Conservation (phyloP, 2,329 filamentous ascomycete species). For the Fusarium liriodendri region DNA sequence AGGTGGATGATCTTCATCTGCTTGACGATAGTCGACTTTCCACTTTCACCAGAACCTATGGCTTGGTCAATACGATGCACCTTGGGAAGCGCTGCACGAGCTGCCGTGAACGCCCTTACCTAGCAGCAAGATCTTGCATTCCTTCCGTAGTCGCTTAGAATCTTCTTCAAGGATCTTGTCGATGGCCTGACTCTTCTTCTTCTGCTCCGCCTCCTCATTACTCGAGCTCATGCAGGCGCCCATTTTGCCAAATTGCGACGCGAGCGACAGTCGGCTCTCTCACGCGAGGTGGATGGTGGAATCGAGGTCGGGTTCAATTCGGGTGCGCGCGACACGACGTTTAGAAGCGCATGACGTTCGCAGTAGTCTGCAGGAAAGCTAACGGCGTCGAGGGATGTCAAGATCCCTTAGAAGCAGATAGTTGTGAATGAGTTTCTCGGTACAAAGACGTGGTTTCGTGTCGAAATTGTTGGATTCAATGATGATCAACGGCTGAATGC, state of each 20-base stretch:
- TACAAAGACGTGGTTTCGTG: slow-evolving; percentile 2
- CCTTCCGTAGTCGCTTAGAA: slow-evolving; percentile 88
- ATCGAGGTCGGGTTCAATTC: slow-evolving; percentile 24
- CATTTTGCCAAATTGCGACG: slow-evolving; percentile 68
- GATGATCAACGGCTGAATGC: slow-evolving; percentile 21
- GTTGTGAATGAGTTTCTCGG: not conserved
- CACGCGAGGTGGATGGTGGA: slow-evolving; percentile 11
- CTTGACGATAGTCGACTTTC: slow-evolving; percentile 99
- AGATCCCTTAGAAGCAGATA: slow-evolving; percentile 4
- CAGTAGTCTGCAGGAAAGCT: slow-evolving; percentile 20
- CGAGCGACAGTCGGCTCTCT: slow-evolving; percentile 24
- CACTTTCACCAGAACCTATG: slow-evolving; percentile 94
- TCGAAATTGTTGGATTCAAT: not conserved
- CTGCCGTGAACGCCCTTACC: slow-evolving; percentile 67
- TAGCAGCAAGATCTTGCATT: slow-evolving; percentile 98
- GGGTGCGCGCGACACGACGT: slow-evolving; percentile 29
- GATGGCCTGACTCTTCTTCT: slow-evolving; percentile 96
- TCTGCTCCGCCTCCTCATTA: slow-evolving; percentile 89
- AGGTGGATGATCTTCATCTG: slow-evolving; percentile 99
- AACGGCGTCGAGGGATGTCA: slow-evolving; percentile 21
- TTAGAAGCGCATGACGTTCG: slow-evolving; percentile 42
- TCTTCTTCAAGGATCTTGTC: slow-evolving; percentile 95
- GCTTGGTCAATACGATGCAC: slow-evolving; percentile 29
- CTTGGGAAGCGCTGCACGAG: not conserved
- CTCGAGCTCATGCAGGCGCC: slow-evolving; percentile 92